A percentile compares a stretch with the other conserved stretches of the same genome.
phyloP scores from a whole-genome alignment of 495 filamentous ascomycete genomes.

The Penicillium soppii region DNA sequence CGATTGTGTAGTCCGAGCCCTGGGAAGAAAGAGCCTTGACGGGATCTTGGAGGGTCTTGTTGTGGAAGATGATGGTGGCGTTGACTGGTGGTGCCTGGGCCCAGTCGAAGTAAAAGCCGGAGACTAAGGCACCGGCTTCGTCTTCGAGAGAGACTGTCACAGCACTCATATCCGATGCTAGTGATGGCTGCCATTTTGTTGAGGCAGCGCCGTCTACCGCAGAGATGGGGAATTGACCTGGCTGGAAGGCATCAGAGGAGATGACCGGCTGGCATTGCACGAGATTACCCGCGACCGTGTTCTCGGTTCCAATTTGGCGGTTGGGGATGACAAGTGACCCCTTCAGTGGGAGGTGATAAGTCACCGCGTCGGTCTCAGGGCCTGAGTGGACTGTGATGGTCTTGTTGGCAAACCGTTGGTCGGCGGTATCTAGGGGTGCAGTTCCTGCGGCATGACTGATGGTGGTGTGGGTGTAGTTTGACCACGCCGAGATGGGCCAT shows the following conservation, averaged over 20 bases:
- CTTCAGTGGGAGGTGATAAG: slow-evolving; percentile 50
- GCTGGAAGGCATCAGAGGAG: slow-evolving; percentile 48
- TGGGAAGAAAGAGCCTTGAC: slow-evolving; percentile 3
- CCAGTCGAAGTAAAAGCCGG: slow-evolving; percentile 66
- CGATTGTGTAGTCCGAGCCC: slow-evolving; percentile 12
- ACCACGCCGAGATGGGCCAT: slow-evolving; percentile 58
- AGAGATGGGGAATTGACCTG: slow-evolving; percentile 71
- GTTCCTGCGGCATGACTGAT: slow-evolving; percentile 46
- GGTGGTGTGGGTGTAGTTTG: slow-evolving; percentile 66
- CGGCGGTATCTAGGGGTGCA: slow-evolving; percentile 39
- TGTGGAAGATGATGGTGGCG: slow-evolving; percentile 57
- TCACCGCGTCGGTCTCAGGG: slow-evolving; percentile 29
- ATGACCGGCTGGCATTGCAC: slow-evolving; percentile 62
- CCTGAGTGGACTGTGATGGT: slow-evolving; percentile 54
- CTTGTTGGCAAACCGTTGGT: slow-evolving; percentile 45
- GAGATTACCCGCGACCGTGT: slow-evolving; percentile 59
- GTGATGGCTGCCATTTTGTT: slow-evolving; percentile 70
- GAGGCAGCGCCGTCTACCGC: slow-evolving; percentile 68
- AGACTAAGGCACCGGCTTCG: slow-evolving; percentile 42
- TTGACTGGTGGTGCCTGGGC: slow-evolving; percentile 56
- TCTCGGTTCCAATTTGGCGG: slow-evolving; percentile 44
- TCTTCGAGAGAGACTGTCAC: slow-evolving; percentile 50
- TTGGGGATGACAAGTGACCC: slow-evolving; percentile 59
- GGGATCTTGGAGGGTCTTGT: slow-evolving; percentile 32
- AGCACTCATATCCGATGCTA: slow-evolving; percentile 43